Evolutionary conservation across 345 rosid species (phyloP).

Genomic region (Gossypium stocksii): DNA sequence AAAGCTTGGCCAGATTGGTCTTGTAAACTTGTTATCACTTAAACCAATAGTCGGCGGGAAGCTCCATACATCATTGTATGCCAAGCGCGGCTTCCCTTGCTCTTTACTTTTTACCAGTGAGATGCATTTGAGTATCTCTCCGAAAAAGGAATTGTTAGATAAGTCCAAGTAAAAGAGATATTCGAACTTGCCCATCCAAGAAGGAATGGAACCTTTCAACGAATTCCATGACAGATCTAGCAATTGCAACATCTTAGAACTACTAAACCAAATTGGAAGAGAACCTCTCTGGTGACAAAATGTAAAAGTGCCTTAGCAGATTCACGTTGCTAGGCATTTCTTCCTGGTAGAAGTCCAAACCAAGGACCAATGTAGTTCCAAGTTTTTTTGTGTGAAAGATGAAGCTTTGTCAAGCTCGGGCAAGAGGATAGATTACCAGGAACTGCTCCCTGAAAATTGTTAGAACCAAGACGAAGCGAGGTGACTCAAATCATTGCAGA

Average conservation of each 20-base stretch:
- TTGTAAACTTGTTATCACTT: slow-evolving; percentile 15
- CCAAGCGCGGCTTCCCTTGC: neutral
- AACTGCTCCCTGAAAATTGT: slow-evolving; percentile 21
- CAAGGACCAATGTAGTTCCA: neutral
- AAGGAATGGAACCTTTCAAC: neutral
- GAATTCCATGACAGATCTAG: slow-evolving; percentile 10
- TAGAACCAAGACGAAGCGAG: slow-evolving; percentile 18
- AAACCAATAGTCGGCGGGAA: slow-evolving; percentile 29
- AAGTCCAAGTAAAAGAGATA: slow-evolving; percentile 30
- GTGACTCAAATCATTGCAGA: slow-evolving; percentile 25
- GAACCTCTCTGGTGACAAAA: neutral
- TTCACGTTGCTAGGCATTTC: slow-evolving; percentile 2
- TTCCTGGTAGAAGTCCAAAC: neutral
- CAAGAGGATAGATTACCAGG: slow-evolving; percentile 27
- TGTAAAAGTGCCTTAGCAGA: slow-evolving; percentile 1
- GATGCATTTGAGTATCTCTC: slow-evolving; percentile 19
- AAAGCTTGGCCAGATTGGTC: slow-evolving; percentile 19
- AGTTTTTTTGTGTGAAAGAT: slow-evolving; percentile 13
- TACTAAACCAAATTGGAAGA: neutral
- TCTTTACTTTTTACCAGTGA: neutral
- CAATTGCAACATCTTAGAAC: neutral
- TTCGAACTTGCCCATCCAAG: slow-evolving; percentile 10
- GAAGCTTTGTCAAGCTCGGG: slow-evolving; percentile 8
- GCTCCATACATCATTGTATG: slow-evolving; percentile 15
- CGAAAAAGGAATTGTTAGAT: slow-evolving; percentile 28